Percentiles rank a stretch among this genome's conserved stretches.
These are phyloP conservation scores for Myotisia sp. DNA, from an alignment of 2,329 filamentous ascomycete species.

Conservation along the genomic window DNA sequence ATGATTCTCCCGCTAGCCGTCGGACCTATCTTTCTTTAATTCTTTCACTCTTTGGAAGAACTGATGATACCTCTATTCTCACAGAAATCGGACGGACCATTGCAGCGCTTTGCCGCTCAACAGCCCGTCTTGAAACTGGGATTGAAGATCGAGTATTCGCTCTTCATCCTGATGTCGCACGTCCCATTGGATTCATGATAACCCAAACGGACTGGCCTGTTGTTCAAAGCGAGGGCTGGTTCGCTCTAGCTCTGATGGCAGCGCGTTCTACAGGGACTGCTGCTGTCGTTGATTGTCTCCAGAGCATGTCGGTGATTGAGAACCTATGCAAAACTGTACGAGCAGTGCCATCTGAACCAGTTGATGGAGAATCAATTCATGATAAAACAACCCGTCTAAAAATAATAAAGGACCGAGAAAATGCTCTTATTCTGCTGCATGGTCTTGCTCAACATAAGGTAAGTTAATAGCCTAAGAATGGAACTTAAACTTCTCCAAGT, in stretches of 20 bases:
- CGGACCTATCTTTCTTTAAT: constrained; percentile 29
- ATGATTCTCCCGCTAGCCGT: constrained; percentile 17
- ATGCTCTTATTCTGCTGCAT: constrained; percentile 27
- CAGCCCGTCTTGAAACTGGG: constrained; percentile 6
- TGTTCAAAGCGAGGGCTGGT: constrained; percentile 36
- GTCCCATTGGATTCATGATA: constrained; percentile 31
- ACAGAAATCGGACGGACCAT: constrained; percentile 35
- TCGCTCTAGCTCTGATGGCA: constrained; percentile 35
- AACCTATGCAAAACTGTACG: constrained; percentile 22
- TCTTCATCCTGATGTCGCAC: constrained; percentile 23
- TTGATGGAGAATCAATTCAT: constrained; percentile 11
- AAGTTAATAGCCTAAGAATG: too few relatives aligned
- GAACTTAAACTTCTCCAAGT: not conserved
- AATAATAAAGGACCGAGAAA: constrained; percentile 27
- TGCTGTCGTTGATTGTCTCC: constrained; percentile 23
- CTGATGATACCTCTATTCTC: constrained; percentile 32
- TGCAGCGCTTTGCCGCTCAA: constrained; percentile 25
- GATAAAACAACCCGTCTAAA: constrained; percentile 16
- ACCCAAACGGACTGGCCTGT: constrained; percentile 35
- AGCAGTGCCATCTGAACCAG: constrained; percentile 11
- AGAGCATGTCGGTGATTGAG: constrained; percentile 22
- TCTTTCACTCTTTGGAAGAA: constrained; percentile 28
- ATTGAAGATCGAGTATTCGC: constrained; percentile 20
- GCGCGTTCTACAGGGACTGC: constrained; percentile 20
- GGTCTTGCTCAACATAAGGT: constrained; percentile 28